Conservation (phyloP, 2,329 filamentous ascomycete species). For the Fusarium chaquense region DNA sequence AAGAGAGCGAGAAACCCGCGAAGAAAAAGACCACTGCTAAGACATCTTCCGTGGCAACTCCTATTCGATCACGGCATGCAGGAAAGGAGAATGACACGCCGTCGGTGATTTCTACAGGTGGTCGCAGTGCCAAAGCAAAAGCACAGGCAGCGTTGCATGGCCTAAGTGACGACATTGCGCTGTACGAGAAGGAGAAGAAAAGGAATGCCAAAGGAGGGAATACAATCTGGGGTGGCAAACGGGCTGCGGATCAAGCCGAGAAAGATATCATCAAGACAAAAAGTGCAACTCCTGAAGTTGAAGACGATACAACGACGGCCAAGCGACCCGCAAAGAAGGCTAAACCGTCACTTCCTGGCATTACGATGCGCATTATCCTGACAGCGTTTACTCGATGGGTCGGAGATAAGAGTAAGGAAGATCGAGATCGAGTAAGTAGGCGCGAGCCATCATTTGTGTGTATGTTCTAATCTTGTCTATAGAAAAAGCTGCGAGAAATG, state of each 20-base stretch:
- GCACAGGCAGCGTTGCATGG: conserved; percentile 82
- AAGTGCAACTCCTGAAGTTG: conserved; percentile 59
- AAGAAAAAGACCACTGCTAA: conserved; percentile 47
- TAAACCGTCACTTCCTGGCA: conserved; percentile 70
- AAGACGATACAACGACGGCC: conserved; percentile 59
- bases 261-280: conserved; percentile 61
- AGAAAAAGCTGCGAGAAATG: conserved; percentile 85
- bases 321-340: conserved; percentile 70
- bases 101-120: conserved; percentile 72
- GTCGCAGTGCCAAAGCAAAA: conserved; percentile 88
- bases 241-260: conserved; percentile 70
- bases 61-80: conserved; percentile 57
- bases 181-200: conserved; percentile 95
- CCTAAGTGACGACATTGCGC: conserved; percentile 83
- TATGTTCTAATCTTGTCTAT: conserved; percentile 37
- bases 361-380: conserved; percentile 81
- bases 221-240: conserved; percentile 71
- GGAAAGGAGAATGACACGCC: conserved; percentile 90
- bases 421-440: conserved; percentile 78
- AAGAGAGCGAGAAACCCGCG: conserved; percentile 50
- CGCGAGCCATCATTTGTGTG: conserved; percentile 10
- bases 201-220: conserved; percentile 65
- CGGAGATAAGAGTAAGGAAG: conserved; percentile 77
- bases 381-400: conserved; percentile 90
- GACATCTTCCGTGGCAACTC: conserved; percentile 51